These are phyloP conservation scores for Parastagonospora nodorum DNA, from an alignment of 2,329 filamentous ascomycete genomes.

Conservation along the genomic window DNA sequence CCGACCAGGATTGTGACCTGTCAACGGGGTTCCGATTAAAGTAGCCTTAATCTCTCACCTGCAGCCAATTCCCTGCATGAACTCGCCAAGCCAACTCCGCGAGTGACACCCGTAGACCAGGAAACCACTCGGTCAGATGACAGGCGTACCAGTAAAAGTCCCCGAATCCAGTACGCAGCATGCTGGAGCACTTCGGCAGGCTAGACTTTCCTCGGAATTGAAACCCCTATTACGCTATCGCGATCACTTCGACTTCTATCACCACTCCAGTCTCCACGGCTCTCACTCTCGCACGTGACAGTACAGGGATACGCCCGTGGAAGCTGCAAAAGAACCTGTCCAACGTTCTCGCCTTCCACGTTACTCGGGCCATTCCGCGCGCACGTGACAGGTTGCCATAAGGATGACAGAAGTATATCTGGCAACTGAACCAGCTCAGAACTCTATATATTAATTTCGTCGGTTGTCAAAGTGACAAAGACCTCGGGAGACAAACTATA, in stretches of 20 bases:
- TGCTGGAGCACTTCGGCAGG: not conserved
- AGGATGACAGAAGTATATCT: too few species aligned
- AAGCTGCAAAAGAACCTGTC: too few species aligned
- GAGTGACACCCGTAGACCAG: constrained; percentile 19
- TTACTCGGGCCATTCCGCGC: too few species aligned
- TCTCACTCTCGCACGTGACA: too few species aligned
- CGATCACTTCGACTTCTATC: not conserved
- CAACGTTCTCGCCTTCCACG: too few species aligned
- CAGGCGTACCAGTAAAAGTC: constrained; percentile 1
- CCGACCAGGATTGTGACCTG: constrained; percentile 9
- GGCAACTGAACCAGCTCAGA: too few species aligned
- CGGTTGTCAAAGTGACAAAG: too few species aligned
- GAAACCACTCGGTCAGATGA: constrained; percentile 13
- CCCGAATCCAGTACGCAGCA: not conserved
- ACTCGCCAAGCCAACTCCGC: constrained; percentile 16
- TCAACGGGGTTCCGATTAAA: constrained; percentile 8
- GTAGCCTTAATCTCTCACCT: constrained; percentile 17
- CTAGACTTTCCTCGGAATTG: not conserved
- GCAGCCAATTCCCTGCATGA: constrained; percentile 18
- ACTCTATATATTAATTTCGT: too few species aligned
- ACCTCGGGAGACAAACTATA: too few species aligned
- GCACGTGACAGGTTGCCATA: too few species aligned
- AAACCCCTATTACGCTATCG: not conserved
- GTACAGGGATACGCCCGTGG: too few species aligned
- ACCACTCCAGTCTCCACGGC: too few species aligned